Evolutionary conservation across 208 protist genomes (phyloP).

Genomic region (Phytomonas francai): DNA sequence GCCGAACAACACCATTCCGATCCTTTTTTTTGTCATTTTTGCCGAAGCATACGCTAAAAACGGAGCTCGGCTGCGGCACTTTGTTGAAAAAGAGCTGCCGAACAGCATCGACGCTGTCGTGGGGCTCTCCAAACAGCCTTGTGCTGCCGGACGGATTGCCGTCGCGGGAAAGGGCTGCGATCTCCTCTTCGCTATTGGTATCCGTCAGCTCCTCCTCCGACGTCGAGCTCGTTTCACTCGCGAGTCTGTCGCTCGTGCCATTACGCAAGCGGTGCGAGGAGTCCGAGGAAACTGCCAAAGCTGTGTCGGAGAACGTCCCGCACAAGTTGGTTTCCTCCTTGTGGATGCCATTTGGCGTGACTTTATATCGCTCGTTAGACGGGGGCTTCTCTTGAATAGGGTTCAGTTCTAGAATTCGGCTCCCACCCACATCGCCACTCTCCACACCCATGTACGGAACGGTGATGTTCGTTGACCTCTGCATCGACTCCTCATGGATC

Average conservation of each 20-base stretch:
- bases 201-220: neutral
- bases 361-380: neutral
- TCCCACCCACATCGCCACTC: neutral
- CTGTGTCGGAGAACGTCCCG: neutral
- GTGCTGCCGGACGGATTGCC: neutral
- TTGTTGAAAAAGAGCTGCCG: neutral
- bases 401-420: neutral
- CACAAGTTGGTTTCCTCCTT: neutral
- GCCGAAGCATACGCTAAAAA: neutral
- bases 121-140: neutral
- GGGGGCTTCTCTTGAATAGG: neutral
- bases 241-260: neutral
- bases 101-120: neutral
- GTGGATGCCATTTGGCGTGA: neutral
- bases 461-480: neutral
- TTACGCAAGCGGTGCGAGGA: neutral
- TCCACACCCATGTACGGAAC: neutral
- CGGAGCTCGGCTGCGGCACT: neutral
- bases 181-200: neutral
- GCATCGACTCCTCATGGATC: neutral
- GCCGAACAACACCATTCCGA: neutral
- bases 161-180: neutral
- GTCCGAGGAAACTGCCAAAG: neutral
- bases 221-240: neutral
- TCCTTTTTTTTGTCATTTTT: neutral